Conservation (phyloP, 495 filamentous ascomycete species). For the Penicillium samsonianum region DNA sequence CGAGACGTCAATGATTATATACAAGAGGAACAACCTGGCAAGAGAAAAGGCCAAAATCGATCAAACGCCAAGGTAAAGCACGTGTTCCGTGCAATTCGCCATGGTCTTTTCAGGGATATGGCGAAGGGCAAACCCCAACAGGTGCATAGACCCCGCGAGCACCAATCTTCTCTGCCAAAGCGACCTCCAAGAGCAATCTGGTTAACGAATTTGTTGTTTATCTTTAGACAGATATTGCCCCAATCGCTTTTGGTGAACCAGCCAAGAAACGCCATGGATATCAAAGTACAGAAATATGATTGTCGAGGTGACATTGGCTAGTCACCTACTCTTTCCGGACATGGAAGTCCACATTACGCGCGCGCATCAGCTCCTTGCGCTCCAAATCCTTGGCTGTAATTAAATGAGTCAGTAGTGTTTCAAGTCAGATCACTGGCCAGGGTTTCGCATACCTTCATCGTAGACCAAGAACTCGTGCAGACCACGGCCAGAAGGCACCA, state of each 20-base stretch:
- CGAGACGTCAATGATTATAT: conserved; percentile 27
- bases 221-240: conserved; percentile 22
- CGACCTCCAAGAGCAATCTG: conserved; percentile 9
- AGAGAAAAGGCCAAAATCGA: neutral
- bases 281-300: conserved; percentile 38
- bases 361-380: conserved; percentile 68
- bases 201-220: conserved; percentile 16
- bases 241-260: conserved; percentile 43
- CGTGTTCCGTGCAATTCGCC: neutral
- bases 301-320: conserved; percentile 30
- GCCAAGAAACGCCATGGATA: conserved; percentile 52
- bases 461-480: conserved; percentile 94
- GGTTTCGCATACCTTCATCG: conserved; percentile 64
- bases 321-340: conserved; percentile 23
- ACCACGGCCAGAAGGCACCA: conserved; percentile 86
- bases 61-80: neutral
- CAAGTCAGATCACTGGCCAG: neutral
- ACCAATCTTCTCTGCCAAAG: conserved; percentile 9
- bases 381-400: conserved; percentile 71
- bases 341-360: conserved; percentile 55
- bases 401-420: conserved; percentile 24
- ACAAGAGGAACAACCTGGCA: conserved; percentile 20
- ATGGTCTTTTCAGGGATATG: neutral
- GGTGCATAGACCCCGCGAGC: neutral
- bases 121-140: neutral